Evolutionary conservation across 139 green algal species (phyloP), one percentile per base, ranked within the genome.

Genomic region (Micractinium sp.): DNA sequence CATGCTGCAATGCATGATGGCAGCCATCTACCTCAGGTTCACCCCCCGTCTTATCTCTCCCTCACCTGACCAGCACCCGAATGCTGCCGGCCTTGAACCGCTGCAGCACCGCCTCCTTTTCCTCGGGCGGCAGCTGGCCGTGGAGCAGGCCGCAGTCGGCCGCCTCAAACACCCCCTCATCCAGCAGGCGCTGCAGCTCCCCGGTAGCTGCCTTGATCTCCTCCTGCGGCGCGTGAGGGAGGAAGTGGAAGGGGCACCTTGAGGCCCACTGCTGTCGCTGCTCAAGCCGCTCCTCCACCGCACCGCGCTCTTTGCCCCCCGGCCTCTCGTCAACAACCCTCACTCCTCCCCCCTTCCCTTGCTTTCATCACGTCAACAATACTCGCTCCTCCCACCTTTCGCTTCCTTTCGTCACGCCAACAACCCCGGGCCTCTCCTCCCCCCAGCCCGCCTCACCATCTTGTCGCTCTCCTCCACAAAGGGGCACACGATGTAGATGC

Each of bases 131-230:
- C 94, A 99, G 96, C 22, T 94, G 93, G 14, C 95, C 96, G 66
- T 96, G 93, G 61, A 95, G 92, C 91, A 99, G 93, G 39, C 95
- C 95, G 82, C 81, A 89, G 78, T 88, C 56, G 0, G 63, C 31
- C 67, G 20, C 91, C 78, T 94, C 86, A 90, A 97, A 91, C 31
- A 90, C 82, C 27, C 91, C 91, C 39, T 89, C 80, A 19, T 81
- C 81, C 33, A 89, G 33, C 81, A 97, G 88, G 19, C 85, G 66
- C 63, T 90, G 69, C 79, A 91, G 86, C 61, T 89, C 88, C 23
- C 60, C 36, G 18, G 56, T 85, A 36, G 83, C 86, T 25, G 85
- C 91, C 79, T 93, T 94, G 5, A 95, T 76, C 80, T 92, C 80
- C 36, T 83, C 81, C 87, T 94, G 82, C 38, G 41, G 29, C 23